phyloP scores from a whole-genome alignment of 345 rosid species.

The Brassica nigra region DNA sequence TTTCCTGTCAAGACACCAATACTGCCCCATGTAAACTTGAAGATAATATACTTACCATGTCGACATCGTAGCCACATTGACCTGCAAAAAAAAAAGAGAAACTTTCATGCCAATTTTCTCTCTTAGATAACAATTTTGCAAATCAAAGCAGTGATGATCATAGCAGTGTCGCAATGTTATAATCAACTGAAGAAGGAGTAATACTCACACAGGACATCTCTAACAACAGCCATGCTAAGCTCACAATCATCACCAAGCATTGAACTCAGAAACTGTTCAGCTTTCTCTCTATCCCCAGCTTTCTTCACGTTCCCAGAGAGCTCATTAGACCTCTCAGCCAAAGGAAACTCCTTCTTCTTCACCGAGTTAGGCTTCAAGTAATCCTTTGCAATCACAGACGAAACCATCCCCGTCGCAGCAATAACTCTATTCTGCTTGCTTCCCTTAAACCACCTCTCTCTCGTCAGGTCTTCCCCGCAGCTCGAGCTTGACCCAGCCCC shows the following conservation, averaged over 20 bases:
- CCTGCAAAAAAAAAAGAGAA: conserved; percentile 52
- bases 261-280: conserved; percentile 69
- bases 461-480: conserved; percentile 38
- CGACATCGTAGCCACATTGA: conserved; percentile 74
- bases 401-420: conserved; percentile 80
- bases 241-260: conserved; percentile 82
- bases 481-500: conserved; percentile 41
- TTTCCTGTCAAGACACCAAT: conserved; percentile 30
- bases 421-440: conserved; percentile 61
- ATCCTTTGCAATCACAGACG: conserved; percentile 77
- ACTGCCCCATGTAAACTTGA: conserved; percentile 23
- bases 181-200: neutral
- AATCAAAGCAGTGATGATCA: neutral
- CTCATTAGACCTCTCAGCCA: conserved; percentile 24
- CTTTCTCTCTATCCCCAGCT: conserved; percentile 51
- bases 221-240: conserved; percentile 72
- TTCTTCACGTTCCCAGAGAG: conserved; percentile 24
- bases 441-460: conserved; percentile 41
- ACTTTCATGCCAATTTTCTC: conserved; percentile 2
- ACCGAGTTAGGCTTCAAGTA: conserved; percentile 48
- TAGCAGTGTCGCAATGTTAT: neutral
- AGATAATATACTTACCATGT: conserved; percentile 58
- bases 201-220: conserved; percentile 78
- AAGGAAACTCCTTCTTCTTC: conserved; percentile 37
- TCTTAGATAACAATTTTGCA: neutral